Base-by-base conservation (phyloP, 192 early-diverging fungal genomes). In the Coemansia sp. region DNA sequence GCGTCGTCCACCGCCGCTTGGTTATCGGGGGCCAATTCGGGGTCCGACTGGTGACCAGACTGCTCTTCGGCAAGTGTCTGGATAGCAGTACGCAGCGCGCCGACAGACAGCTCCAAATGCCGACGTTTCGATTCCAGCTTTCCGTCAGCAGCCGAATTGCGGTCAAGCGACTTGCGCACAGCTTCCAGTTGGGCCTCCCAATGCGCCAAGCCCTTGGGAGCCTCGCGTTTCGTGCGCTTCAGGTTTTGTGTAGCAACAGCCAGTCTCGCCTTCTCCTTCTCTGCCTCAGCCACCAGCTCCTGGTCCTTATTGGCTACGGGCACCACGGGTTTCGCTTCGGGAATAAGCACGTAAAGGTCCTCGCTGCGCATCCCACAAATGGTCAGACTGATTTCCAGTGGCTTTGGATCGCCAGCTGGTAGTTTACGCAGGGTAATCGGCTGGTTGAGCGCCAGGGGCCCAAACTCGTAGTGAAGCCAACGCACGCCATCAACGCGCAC, bases 351-450 rank as follows among this genome's bases (percentile, higher is more conserved):
- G 13, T n/a, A 18, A 24, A 81, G 63, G 24, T 75, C 73, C 24
- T 74, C 69, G 60, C 78, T 81, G 56, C 73, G 69, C 73, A 81
- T 60, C 4, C 78, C 73, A 24, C 69, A 75, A 2, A 81, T 38
- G 0, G 73, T 18, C 16, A 81, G 37, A 20, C 63, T 43, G 13
- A 81, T 51, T 11, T 63, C 51, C 26, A 50, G 57, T 66, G 53
- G 13, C 51, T 18, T 34, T 16, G 34, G 55, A 31, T 13, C 24
- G 55, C 16, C 51, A 28, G 13, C 28, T 14, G 51, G n/a, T n/a
- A 81, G 39, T 3, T 53, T 59, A 63, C 73, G 66, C 16, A 81
- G 55, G 2, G 42, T 13, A 8, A 81, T 57, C 10, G 71, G 48
- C 26, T 64, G 66, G 40, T 66, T 66, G 35, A 74, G 63, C 6